A percentile compares a stretch with the other conserved stretches of the same genome.
Evolutionary conservation across 371 early-diverging fungal species (phyloP).

Genomic region (Apophysomyces ossiformis): DNA sequence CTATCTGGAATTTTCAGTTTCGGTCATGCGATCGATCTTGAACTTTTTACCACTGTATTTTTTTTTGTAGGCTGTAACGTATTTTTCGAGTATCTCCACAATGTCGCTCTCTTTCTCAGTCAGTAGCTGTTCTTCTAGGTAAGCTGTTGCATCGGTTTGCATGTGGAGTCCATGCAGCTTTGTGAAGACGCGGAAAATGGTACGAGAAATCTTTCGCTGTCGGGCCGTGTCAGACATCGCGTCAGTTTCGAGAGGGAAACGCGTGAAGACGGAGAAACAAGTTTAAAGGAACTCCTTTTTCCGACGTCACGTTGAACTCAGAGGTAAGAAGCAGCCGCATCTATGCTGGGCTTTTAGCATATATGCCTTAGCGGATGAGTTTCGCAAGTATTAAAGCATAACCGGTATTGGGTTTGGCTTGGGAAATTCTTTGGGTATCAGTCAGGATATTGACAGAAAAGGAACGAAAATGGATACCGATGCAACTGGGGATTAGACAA

Average conservation of each 20-base stretch:
- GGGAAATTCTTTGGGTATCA: too few relatives aligned
- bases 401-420: too few relatives aligned
- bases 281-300: not conserved
- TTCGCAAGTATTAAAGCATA: too few relatives aligned
- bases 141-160: conserved; percentile 69
- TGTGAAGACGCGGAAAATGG: conserved; percentile 60
- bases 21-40: not conserved
- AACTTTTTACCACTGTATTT: conserved; percentile 33
- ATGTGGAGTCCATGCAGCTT: conserved; percentile 75
- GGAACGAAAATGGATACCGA: too few relatives aligned
- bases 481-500: too few relatives aligned
- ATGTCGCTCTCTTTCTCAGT: conserved; percentile 40
- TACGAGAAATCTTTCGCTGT: conserved; percentile 22
- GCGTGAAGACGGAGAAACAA: not conserved
- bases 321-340: too few relatives aligned
- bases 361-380: too few relatives aligned
- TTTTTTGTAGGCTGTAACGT: conserved; percentile 69
- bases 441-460: too few relatives aligned
- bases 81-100: conserved; percentile 55
- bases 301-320: too few relatives aligned
- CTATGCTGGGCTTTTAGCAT: too few relatives aligned
- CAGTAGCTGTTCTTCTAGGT: conserved; percentile 52
- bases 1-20: not conserved
- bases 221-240: conserved; percentile 2
- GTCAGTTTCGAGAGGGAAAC: not conserved